These are phyloP conservation scores for Neofusicoccum ribis DNA, from an alignment of 2,329 filamentous ascomycete genomes.

Conservation along the genomic window DNA sequence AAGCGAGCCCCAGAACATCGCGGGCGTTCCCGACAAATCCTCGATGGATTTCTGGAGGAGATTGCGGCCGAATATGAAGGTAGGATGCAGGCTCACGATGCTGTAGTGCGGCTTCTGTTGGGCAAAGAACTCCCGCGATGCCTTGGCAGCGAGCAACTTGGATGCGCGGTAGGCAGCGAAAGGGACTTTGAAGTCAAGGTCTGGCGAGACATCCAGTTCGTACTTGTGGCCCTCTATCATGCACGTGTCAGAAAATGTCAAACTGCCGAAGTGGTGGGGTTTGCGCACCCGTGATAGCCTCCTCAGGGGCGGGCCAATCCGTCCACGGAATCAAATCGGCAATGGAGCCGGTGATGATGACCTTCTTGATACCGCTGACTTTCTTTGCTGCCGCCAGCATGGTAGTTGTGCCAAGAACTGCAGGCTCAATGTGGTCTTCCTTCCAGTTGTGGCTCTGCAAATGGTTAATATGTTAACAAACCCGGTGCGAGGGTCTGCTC, in stretches of 20 bases:
- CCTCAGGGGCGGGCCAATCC: background rate
- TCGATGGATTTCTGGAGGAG: constrained; percentile 24
- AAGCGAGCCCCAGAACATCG: constrained; percentile 23
- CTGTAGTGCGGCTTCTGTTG: constrained; percentile 26
- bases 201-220: constrained; percentile 21
- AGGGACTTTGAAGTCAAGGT: constrained; percentile 18
- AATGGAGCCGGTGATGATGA: constrained; percentile 30
- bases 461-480: background rate
- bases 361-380: constrained; percentile 27
- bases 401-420: constrained; percentile 28
- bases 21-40: constrained; percentile 26
- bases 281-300: background rate
- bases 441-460: constrained; percentile 20
- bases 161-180: constrained; percentile 25
- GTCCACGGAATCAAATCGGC: constrained; percentile 23
- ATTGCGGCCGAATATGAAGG: constrained; percentile 29
- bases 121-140: constrained; percentile 25
- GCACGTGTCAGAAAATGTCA: background rate
- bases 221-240: constrained; percentile 13
- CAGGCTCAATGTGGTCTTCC: constrained; percentile 29
- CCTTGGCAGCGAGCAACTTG: constrained; percentile 32
- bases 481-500: background rate
- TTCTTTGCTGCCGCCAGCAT: constrained; percentile 28
- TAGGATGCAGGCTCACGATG: constrained; percentile 29
- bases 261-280: background rate